Evolutionary conservation across 2,329 filamentous ascomycete species (phyloP).

Genomic region (Pyrenochaeta sp.): DNA sequence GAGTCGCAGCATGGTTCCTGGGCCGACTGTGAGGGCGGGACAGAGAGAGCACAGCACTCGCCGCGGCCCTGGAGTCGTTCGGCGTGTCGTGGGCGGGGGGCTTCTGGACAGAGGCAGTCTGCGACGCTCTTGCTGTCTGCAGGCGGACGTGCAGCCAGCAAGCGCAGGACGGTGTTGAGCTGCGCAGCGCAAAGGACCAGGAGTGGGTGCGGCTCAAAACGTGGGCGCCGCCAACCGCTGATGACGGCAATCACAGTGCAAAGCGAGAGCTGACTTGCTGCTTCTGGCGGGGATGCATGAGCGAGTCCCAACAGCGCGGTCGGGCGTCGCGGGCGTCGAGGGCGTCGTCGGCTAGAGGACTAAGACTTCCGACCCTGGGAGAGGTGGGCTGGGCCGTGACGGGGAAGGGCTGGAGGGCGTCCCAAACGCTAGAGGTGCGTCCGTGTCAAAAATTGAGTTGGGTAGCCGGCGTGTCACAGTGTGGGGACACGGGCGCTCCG

Average conservation of each 20-base stretch:
- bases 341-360: conserved; percentile 35
- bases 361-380: conserved; percentile 31
- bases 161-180: neutral
- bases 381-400: conserved; percentile 27
- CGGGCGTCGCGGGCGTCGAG: conserved; percentile 40
- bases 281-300: conserved; percentile 28
- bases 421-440: conserved; percentile 18
- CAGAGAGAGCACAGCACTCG: conserved; percentile 6
- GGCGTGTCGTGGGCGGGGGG: conserved; percentile 12
- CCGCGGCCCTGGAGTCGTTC: conserved; percentile 14
- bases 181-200: neutral
- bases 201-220: conserved; percentile 39
- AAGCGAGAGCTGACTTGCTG: conserved; percentile 17
- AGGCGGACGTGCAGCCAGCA: neutral
- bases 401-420: conserved; percentile 26
- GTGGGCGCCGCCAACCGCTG: conserved; percentile 38
- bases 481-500: conserved; percentile 36
- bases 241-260: conserved; percentile 13
- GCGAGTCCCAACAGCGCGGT: conserved; percentile 41
- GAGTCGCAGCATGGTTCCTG: conserved; percentile 1
- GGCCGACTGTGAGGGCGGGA: neutral
- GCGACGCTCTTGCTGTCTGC: neutral
- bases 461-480: conserved; percentile 37
- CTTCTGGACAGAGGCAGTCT: neutral
- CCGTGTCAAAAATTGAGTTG: conserved; percentile 40